These are phyloP conservation scores for Domatiomyces catenatus DNA, from an alignment of 2,329 filamentous ascomycete species.

Conservation along the genomic window DNA sequence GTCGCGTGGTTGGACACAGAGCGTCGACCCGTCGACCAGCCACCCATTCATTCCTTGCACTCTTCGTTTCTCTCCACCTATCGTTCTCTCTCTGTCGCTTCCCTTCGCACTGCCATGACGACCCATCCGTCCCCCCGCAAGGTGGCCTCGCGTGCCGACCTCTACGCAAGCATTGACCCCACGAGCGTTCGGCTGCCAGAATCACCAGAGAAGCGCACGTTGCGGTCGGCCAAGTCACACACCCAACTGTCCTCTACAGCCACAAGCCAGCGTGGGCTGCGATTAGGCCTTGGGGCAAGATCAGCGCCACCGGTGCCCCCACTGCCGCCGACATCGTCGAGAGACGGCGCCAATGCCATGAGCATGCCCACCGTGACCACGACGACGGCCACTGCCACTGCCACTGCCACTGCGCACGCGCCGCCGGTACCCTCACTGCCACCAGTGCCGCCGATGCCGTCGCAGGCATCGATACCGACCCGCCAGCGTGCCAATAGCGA, in stretches of 20 bases:
- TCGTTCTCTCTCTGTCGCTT: constrained; percentile 1
- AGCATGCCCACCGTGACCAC: constrained; percentile 17
- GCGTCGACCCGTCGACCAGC: neutral
- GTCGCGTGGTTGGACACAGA: neutral
- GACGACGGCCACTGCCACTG: constrained; percentile 18
- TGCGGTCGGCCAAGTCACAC: constrained; percentile 40
- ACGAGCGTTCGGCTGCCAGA: constrained; percentile 8
- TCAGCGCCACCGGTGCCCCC: neutral
- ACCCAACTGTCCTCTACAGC: constrained; percentile 43
- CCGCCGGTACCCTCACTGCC: constrained; percentile 5
- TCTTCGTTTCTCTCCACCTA: neutral
- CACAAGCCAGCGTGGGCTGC: neutral
- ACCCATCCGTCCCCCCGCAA: constrained; percentile 13
- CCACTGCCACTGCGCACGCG: constrained; percentile 12
- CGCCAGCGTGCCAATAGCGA: constrained; percentile 56
- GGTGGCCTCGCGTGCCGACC: constrained; percentile 7
- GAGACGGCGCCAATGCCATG: constrained; percentile 30
- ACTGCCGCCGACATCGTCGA: neutral
- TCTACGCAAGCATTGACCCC: constrained; percentile 10
- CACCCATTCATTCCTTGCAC: neutral
- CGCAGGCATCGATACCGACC: constrained; percentile 10
- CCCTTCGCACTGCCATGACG: constrained; percentile 4
- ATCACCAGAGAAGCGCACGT: constrained; percentile 12
- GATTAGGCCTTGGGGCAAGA: constrained; percentile 20
- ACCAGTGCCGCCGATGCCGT: constrained; percentile 26